Conservation (phyloP, 139 green algal species). For the Chlamydomonas sphaeroides region DNA sequence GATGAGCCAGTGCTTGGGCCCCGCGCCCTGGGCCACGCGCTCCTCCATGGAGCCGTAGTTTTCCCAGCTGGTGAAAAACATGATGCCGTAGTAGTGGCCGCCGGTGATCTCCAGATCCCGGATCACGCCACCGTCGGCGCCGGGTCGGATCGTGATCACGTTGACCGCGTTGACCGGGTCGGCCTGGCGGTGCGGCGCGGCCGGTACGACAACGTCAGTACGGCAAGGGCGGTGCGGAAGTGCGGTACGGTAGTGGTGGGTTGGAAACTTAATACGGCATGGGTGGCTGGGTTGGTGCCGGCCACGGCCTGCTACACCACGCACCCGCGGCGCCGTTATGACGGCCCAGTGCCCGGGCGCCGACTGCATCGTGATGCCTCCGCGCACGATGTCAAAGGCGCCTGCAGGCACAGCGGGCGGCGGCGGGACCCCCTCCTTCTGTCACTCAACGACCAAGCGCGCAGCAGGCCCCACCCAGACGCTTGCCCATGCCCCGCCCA, state of each 20-base stretch:
- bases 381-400: constrained; percentile 10
- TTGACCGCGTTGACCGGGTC: constrained; percentile 34
- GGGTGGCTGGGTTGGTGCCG: too few species aligned
- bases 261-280: too few species aligned
- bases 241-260: too few species aligned
- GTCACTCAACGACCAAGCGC: too few species aligned
- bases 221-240: too few species aligned
- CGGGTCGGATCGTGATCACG: constrained; percentile 35
- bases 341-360: constrained; percentile 42
- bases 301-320: too few species aligned
- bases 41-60: constrained; percentile 25
- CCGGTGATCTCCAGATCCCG: constrained; percentile 29
- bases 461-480: too few species aligned
- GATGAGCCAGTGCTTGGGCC: too few species aligned
- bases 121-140: constrained; percentile 1
- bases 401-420: too few species aligned
- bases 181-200: too few species aligned
- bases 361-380: constrained; percentile 31
- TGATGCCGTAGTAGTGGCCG: constrained; percentile 37
- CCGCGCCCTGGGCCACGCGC: background rate
- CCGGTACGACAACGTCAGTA: too few species aligned
- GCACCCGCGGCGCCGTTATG: constrained; percentile 1
- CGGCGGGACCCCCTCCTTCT: too few species aligned
- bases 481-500: background rate
- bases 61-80: constrained; percentile 47